Conservation (phyloP, 768 basidiomycete genomes). For the Boletus rubroflammeus region DNA sequence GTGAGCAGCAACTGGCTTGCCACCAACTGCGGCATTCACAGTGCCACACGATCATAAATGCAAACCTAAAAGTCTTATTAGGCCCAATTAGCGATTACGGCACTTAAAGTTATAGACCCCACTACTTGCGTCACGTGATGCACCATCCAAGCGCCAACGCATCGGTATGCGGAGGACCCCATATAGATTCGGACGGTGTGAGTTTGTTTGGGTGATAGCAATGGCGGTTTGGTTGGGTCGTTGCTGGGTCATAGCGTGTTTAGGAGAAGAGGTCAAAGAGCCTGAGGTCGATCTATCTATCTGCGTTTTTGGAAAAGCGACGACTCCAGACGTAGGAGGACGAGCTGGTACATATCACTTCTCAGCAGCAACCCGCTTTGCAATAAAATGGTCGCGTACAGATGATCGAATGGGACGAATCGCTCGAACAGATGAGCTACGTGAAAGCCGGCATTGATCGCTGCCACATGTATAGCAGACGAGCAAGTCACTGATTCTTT, state of each 20-base stretch:
- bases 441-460: slow-evolving; percentile 49
- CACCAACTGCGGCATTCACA: not conserved
- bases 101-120: not conserved
- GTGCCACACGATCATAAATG: not conserved
- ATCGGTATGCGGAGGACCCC: too few species aligned
- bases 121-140: not conserved
- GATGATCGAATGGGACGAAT: slow-evolving; percentile 62
- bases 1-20: not conserved
- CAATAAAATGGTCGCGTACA: slow-evolving; percentile 59
- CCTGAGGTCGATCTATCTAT: not conserved
- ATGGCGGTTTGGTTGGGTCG: not conserved
- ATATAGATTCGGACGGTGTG: not conserved
- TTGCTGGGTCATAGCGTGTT: not conserved
- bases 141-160: too few species aligned
- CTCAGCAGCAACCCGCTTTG: slow-evolving; percentile 14
- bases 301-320: slow-evolving; percentile 58
- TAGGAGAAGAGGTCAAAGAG: not conserved
- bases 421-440: slow-evolving; percentile 59
- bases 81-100: not conserved
- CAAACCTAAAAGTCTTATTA: not conserved
- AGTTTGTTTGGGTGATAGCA: not conserved
- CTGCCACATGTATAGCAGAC: too few species aligned
- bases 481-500: too few species aligned
- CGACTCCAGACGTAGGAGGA: slow-evolving; percentile 35
- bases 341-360: slow-evolving; percentile 52